phyloP scores from a whole-genome alignment of 495 filamentous ascomycete species.

The Penicillium odoratum region DNA sequence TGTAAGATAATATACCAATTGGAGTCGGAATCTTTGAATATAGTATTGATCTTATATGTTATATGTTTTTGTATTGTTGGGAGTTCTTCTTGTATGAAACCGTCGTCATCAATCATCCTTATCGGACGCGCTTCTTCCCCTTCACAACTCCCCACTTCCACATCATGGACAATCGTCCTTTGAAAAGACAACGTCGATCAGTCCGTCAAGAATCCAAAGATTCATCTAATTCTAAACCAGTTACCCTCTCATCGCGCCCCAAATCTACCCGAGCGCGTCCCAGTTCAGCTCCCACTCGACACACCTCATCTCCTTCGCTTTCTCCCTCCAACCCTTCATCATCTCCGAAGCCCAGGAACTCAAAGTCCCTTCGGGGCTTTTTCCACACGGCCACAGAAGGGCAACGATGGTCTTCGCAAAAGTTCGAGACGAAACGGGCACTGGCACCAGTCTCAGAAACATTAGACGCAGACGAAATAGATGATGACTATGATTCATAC shows the following conservation, averaged over 20 bases:
- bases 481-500: slow-evolving; percentile 53
- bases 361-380: slow-evolving; percentile 27
- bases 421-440: slow-evolving; percentile 22
- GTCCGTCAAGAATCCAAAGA: slow-evolving; percentile 6
- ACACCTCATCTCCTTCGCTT: slow-evolving; percentile 20
- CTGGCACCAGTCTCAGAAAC: slow-evolving; percentile 21
- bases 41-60: too few species aligned
- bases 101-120: not conserved
- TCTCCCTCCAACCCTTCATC: slow-evolving; percentile 20
- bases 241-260: slow-evolving; percentile 15
- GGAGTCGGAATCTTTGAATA: not conserved
- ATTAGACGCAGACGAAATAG: slow-evolving; percentile 46
- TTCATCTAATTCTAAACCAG: slow-evolving; percentile 10
- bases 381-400: slow-evolving; percentile 27
- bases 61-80: too few species aligned
- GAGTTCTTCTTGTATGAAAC: too few species aligned
- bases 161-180: slow-evolving; percentile 48
- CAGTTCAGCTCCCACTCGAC: slow-evolving; percentile 4
- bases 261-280: slow-evolving; percentile 18
- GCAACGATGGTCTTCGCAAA: slow-evolving; percentile 36
- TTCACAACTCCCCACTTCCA: slow-evolving; percentile 1
- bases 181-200: slow-evolving; percentile 47
- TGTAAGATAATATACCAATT: slow-evolving; percentile 9
- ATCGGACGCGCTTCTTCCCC: slow-evolving; percentile 14
- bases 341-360: slow-evolving; percentile 11